Conservation (phyloP, 169 alveolate genomes). For the Plasmodium blacklocki region DNA sequence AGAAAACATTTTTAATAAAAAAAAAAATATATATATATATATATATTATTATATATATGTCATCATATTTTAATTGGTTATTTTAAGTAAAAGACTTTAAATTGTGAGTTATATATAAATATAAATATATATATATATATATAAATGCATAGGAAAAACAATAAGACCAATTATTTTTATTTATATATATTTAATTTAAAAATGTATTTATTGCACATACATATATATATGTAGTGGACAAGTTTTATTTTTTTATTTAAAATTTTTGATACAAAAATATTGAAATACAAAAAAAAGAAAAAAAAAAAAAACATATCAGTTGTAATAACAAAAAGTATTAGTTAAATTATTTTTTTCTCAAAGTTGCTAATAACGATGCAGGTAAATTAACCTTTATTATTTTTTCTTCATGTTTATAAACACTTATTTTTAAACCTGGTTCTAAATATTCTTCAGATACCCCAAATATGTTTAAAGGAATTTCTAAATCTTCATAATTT, state of each 20-base stretch:
- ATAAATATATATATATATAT: no score
- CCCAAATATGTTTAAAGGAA: slow-evolving; percentile 50
- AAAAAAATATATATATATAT: no score
- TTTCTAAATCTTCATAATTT: slow-evolving; percentile 69
- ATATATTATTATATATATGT: no score
- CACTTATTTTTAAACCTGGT: slow-evolving; percentile 59
- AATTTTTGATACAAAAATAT: neutral
- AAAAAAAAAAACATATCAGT: neutral
- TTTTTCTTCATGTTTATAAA: slow-evolving; percentile 67
- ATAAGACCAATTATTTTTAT: no score
- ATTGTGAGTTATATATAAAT: no score
- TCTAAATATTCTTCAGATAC: slow-evolving; percentile 55
- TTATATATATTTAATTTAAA: no score
- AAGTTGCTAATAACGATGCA: slow-evolving; percentile 45
- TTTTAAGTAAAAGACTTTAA: no score
- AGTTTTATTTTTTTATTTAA: neutral
- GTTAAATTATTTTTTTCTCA: slow-evolving; percentile 35
- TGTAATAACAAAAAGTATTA: neutral
- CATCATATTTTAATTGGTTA: no score
- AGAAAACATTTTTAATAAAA: no score
- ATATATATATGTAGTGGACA: neutral
- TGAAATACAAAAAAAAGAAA: neutral
- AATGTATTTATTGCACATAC: no score
- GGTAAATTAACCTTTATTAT: slow-evolving; percentile 67
- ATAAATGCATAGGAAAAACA: no score